Evolutionary conservation across 495 filamentous ascomycete genomes (phyloP).

Genomic region (Penicillium coprophilum): DNA sequence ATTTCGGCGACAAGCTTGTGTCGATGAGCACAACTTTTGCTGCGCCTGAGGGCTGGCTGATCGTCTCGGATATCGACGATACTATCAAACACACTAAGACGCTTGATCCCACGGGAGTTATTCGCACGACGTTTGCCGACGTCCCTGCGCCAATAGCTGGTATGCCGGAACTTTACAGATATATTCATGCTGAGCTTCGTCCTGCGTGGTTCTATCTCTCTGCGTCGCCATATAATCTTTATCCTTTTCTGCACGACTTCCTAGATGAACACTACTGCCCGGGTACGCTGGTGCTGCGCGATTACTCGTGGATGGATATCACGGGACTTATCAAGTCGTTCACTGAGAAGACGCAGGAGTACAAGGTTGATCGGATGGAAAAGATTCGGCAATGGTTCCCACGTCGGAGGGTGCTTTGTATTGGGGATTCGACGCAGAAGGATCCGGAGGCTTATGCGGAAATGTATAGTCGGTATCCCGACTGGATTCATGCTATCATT

Average conservation of each 20-base stretch:
- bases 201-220: constrained; percentile 92
- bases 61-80: constrained; percentile 94
- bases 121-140: constrained; percentile 79
- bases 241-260: constrained; percentile 77
- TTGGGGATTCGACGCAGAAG: constrained; percentile 88
- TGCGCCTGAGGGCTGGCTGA: constrained; percentile 75
- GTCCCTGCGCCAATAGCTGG: constrained; percentile 66
- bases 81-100: constrained; percentile 92
- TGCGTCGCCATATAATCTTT: constrained; percentile 92
- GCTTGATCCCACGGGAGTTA: constrained; percentile 70
- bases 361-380: constrained; percentile 79
- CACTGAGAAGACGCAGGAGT: constrained; percentile 78
- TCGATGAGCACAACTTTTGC: constrained; percentile 69
- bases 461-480: constrained; percentile 60
- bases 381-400: constrained; percentile 78
- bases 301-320: constrained; percentile 84
- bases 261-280: constrained; percentile 65
- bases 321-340: constrained; percentile 73
- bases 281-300: constrained; percentile 80
- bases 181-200: constrained; percentile 55
- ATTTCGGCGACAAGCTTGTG: constrained; percentile 43
- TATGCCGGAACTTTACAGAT: constrained; percentile 80
- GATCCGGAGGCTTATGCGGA: constrained; percentile 90
- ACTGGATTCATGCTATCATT: constrained; percentile 76
- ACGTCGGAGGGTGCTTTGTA: constrained; percentile 70